Conservation (phyloP, 2,329 filamentous ascomycete genomes). For the Trichoderma arundinaceum region DNA sequence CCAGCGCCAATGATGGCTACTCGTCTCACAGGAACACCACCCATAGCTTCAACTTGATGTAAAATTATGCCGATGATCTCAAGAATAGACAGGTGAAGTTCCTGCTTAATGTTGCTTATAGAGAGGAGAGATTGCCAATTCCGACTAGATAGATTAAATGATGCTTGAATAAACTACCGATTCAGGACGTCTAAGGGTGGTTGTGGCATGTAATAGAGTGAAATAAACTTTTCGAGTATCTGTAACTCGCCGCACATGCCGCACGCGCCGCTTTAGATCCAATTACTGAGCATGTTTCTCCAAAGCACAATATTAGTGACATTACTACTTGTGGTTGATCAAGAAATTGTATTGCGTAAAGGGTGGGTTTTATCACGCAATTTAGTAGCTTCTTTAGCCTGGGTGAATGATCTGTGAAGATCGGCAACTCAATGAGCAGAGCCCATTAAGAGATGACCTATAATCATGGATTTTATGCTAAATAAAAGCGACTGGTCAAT, state of each 20-base stretch:
- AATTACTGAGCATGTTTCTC: neutral
- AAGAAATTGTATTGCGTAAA: conserved; percentile 14
- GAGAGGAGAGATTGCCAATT: too few relatives aligned
- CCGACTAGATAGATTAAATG: too few relatives aligned
- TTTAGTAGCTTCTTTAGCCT: neutral
- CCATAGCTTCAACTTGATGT: conserved; percentile 21
- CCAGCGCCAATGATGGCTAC: conserved; percentile 67
- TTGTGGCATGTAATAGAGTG: neutral
- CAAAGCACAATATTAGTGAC: neutral
- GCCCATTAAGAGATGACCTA: neutral
- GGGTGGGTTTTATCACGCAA: conserved; percentile 9
- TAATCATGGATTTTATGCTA: too few relatives aligned
- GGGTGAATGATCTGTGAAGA: too few relatives aligned
- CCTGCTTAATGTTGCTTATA: too few relatives aligned
- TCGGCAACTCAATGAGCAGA: neutral
- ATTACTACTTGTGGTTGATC: neutral
- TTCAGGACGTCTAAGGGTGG: neutral
- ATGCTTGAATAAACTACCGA: too few relatives aligned
- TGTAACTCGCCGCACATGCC: conserved; percentile 11
- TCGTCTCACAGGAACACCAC: conserved; percentile 38
- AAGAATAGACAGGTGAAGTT: too few relatives aligned
- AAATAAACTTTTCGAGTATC: neutral
- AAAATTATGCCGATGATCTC: too few relatives aligned
- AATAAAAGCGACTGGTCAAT: too few relatives aligned
- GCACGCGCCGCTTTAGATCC: conserved; percentile 4